These are phyloP conservation scores for Herpetospermum pedunculosum DNA, from an alignment of 306 rosid species.

Conservation along the genomic window DNA sequence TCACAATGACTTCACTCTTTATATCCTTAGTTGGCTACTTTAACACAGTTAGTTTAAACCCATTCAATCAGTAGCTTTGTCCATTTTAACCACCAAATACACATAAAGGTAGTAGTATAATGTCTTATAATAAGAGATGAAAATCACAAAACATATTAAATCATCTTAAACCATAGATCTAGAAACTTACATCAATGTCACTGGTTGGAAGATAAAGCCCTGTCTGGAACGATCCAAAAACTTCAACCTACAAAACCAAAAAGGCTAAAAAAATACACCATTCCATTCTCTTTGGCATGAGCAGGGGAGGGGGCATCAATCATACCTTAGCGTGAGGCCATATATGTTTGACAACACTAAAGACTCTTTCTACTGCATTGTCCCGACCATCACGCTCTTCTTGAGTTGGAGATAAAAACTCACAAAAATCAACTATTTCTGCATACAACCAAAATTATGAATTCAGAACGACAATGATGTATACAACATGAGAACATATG, in stretches of 20 bases:
- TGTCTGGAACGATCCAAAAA: conserved; percentile 92
- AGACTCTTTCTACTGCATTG: conserved; percentile 55
- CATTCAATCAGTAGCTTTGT: too few relatives aligned
- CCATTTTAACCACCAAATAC: background rate
- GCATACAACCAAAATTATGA: conserved; percentile 7
- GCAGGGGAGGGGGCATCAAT: background rate
- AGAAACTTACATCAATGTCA: conserved; percentile 72
- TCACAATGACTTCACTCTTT: background rate
- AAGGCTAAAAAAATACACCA: background rate
- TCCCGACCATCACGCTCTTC: conserved; percentile 68
- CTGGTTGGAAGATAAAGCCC: conserved; percentile 92
- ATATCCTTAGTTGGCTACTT: too few relatives aligned
- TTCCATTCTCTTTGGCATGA: background rate
- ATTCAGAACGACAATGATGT: background rate
- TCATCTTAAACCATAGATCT: background rate
- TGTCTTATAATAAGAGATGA: background rate
- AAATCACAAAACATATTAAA: background rate
- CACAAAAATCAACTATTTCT: conserved; percentile 90
- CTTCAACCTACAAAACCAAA: conserved; percentile 53
- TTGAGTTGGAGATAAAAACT: conserved; percentile 74
- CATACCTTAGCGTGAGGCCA: conserved; percentile 85
- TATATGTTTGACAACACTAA: conserved; percentile 59
- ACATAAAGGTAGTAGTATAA: background rate
- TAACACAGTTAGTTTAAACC: too few relatives aligned
- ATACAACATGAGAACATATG: background rate